Base-by-base conservation (phyloP, 345 rosid species). In the Corchorus capsularis region DNA sequence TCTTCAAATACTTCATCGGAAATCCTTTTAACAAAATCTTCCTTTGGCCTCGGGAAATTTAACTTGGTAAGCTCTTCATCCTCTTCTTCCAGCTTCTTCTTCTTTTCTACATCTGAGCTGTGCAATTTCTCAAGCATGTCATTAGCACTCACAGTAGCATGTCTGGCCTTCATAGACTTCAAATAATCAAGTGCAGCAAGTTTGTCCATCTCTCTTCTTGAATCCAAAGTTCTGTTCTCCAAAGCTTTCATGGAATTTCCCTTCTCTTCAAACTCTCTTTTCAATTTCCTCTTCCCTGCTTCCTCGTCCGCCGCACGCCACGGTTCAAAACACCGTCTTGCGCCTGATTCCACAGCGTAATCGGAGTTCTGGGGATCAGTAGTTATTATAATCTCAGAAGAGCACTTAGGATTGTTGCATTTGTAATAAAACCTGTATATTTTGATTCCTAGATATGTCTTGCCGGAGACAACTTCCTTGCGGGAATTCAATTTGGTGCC, bases 341-440 rank as follows among this genome's bases (percentile, higher is more conserved):
- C 97, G 6, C 98, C 98, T 4, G 94, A 88, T 78, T 96, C 99
- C 4, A 96, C 97, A 13, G 85, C 71, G 37, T 93, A 96, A 85
- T 96, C 99, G 16, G 99, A 93, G 64, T 93, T 96, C 54, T 96
- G 98, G 0, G 98, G 99, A 78, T 96, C 99, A 0, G 97, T 96
- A 85, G 89, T 96, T 52, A 96, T 88, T 0, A 96, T 77, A 20
- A 93, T 78, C 87, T 93, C 99, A 0, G 98, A 97, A 4, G 98
- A 94, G 63, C 98, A 96, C 85, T 72, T 92, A 70, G 97, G n/a
- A n/a, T n/a, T n/a, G n/a, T n/a, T 92, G 82, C 99, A 96, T 75
- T 96, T 96, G 82, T 92, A 93, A 82, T 96, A 96, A 73, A 96
- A 96, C 68, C 99, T 85, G 71, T 91, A 94, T 19, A 91, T 85